Percentiles rank a stretch among this genome's conserved stretches.
phyloP scores from a whole-genome alignment of 148 eudicot genomes.

The Chenopodium berlandieri region DNA sequence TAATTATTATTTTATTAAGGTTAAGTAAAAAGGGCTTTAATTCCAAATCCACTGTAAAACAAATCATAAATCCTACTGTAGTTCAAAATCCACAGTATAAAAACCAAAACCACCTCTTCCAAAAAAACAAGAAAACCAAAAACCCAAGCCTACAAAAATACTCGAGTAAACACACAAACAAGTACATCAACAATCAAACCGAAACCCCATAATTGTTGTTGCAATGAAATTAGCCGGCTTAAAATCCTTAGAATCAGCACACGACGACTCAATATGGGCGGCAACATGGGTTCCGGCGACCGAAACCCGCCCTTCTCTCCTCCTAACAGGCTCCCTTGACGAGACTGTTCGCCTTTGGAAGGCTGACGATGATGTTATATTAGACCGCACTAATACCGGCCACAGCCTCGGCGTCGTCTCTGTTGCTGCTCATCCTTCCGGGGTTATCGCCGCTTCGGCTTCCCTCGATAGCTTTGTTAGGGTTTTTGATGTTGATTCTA shows the following conservation, averaged over 20 bases:
- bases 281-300: constrained; percentile 82
- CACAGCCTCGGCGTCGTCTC: constrained; percentile 91
- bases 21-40: no score
- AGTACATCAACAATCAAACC: no score
- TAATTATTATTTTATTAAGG: no score
- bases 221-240: constrained; percentile 75
- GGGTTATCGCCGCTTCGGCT: constrained; percentile 86
- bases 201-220: no score
- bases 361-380: constrained; percentile 49
- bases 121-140: no score
- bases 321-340: constrained; percentile 86
- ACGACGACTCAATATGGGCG: constrained; percentile 82
- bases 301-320: constrained; percentile 48
- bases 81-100: no score
- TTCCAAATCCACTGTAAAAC: no score
- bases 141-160: no score
- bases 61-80: no score
- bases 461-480: constrained; percentile 85
- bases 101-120: no score
- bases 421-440: constrained; percentile 91
- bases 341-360: constrained; percentile 79
- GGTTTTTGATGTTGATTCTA: constrained; percentile 76
- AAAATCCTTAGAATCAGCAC: constrained; percentile 59
- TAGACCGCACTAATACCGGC: constrained; percentile 62
- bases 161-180: no score